These are phyloP conservation scores for Lachancea thermotolerans DNA, from an alignment of 805 yeast genomes.

Conservation along the genomic window DNA sequence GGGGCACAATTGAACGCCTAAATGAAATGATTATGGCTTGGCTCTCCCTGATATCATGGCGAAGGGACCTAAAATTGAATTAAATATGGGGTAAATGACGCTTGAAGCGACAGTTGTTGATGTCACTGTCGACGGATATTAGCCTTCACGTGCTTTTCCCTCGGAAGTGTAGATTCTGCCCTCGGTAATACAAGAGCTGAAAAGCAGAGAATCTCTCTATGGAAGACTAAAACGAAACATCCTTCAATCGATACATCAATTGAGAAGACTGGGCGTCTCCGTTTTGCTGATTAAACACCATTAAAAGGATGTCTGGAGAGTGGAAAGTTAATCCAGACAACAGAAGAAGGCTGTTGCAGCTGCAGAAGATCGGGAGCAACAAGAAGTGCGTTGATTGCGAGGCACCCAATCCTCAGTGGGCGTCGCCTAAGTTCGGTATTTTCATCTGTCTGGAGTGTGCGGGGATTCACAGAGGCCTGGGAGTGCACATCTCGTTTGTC, in stretches of 20 bases:
- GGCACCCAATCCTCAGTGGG: constrained; percentile 99
- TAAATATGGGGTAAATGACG: background rate
- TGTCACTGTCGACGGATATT: background rate
- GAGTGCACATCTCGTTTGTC: constrained; percentile 95
- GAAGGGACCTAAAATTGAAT: background rate
- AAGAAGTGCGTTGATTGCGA: constrained; percentile 89
- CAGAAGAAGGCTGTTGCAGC: constrained; percentile 65
- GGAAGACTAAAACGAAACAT: background rate
- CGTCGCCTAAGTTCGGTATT: constrained; percentile 95
- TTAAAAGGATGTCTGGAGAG: constrained; percentile 39
- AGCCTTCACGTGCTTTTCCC: background rate
- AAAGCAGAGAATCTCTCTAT: background rate
- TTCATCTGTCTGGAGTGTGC: constrained; percentile 98
- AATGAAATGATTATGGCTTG: background rate
- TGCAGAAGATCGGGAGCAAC: constrained; percentile 78
- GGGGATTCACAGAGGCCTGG: constrained; percentile 90
- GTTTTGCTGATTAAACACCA: background rate
- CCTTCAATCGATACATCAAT: background rate
- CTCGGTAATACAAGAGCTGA: background rate
- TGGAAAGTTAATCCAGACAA: constrained; percentile 95
- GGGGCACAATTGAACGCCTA: background rate
- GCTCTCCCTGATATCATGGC: too few relatives aligned
- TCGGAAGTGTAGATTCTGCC: background rate
- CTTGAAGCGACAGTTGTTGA: background rate
- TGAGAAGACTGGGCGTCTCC: background rate